Base-by-base conservation (phyloP, 768 basidiomycete species). In the Boletellus emodensis region DNA sequence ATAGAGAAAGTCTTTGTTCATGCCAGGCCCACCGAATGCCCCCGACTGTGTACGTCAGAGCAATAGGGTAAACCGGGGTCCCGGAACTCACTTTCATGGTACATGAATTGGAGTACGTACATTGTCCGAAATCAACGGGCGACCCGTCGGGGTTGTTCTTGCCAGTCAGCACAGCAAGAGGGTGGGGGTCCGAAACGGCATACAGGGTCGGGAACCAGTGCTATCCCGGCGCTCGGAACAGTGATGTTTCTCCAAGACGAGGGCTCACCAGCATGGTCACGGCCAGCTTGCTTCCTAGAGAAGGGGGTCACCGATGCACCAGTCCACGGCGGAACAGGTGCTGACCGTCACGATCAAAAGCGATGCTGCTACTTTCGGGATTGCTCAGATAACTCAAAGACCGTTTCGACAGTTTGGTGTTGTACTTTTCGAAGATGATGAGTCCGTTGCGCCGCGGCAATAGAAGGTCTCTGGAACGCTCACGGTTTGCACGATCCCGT, bases 131-230 rank as follows among this genome's bases (percentile, higher is more conserved):
- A 34, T 75, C 67, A 28, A 78, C 63, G 6, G 75, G 75, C 6
- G 70, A 72, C 34, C 85, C 84, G 46, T 81, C 75, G 7, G 85
- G 82, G 3, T 73, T 69, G 45, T 79, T 76, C 37, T 67, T 66
- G 7, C 80, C 85, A 47, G 75, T 87, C 61, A 85, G 83, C 2
- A 81, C 72, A 0, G 88, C 89, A 40, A 90, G 56, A 3, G 89
- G 90, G 53, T 81, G 70, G 7, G 83, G 75, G 64, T 90, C 88
- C 10, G 76, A 75, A 26, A 89, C 48, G 4, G 77, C 60, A 56
- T 90, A 91, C 13, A 91, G 79, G 1, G 86, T 85, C 0, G 89
- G 88, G 40, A 75, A 70, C 65, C 80, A 83, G 52, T 85, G 75
- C 88, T 90, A 54, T 20, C 26, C 44, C 30, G 49, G 36, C 44